A percentile compares a stretch with the other conserved stretches of the same genome.
Conservation (phyloP, 2,329 filamentous ascomycete species). For the Monilinia laxa region DNA sequence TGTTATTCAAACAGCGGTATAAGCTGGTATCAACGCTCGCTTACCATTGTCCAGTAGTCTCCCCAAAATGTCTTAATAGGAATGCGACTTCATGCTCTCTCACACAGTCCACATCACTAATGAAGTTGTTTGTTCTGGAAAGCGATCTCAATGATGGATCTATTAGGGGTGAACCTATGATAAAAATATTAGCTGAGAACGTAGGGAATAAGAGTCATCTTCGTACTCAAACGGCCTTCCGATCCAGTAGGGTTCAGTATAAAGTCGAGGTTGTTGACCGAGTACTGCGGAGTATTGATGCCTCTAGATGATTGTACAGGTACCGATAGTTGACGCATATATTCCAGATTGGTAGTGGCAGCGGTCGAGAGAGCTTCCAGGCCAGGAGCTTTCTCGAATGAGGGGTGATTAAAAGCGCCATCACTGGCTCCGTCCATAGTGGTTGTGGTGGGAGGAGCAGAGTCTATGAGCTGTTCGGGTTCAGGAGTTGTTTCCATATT, state of each 20-base stretch:
- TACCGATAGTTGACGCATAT: constrained; percentile 32
- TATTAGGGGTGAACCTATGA: constrained; percentile 45
- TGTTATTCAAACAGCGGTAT: neutral
- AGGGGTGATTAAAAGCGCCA: constrained; percentile 31
- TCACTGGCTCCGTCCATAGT: constrained; percentile 29
- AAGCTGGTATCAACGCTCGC: constrained; percentile 25
- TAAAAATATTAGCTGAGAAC: constrained; percentile 33
- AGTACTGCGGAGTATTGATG: constrained; percentile 32
- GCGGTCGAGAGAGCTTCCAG: constrained; percentile 55
- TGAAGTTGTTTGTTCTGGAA: constrained; percentile 13
- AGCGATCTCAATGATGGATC: constrained; percentile 44
- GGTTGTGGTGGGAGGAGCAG: constrained; percentile 25
- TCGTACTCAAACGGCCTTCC: constrained; percentile 31
- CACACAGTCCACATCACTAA: constrained; percentile 37
- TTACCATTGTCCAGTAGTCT: constrained; percentile 58
- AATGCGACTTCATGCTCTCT: constrained; percentile 59
- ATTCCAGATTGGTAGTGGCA: constrained; percentile 46
- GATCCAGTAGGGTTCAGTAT: constrained; percentile 48
- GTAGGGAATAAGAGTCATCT: neutral
- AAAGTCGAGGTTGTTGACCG: constrained; percentile 52
- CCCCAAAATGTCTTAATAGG: constrained; percentile 58
- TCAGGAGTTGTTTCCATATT: constrained; percentile 48
- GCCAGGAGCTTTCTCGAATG: constrained; percentile 47
- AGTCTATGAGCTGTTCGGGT: constrained; percentile 38
- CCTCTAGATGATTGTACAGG: constrained; percentile 30